phyloP scores from a whole-genome alignment of 116 monocot genomes.

The Cymodocea nodosa region DNA sequence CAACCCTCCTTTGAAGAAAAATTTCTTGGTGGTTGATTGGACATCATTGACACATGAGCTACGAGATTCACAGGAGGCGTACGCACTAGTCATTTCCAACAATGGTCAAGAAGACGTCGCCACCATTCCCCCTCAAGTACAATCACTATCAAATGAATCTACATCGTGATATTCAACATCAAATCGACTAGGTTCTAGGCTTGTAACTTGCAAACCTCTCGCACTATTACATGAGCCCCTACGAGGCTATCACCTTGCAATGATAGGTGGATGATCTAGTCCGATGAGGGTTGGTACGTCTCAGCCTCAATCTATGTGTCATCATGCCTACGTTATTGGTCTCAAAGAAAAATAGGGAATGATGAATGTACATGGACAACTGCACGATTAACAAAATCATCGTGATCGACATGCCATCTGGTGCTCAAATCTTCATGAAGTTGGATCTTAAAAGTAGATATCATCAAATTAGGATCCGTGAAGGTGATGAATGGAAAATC shows the following conservation, averaged over 20 bases:
- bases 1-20: too few species aligned
- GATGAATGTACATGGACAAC: neutral
- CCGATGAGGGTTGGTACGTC: neutral
- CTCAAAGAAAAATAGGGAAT: neutral
- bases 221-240: neutral
- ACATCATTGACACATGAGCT: too few species aligned
- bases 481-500: neutral
- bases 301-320: neutral
- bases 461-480: neutral
- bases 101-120: too few species aligned
- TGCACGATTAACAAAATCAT: neutral
- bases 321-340: neutral
- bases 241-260: neutral
- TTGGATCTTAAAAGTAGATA: neutral
- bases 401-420: neutral
- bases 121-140: too few species aligned
- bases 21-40: too few species aligned
- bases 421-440: neutral
- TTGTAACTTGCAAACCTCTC: neutral
- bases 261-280: neutral
- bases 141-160: too few species aligned
- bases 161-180: neutral
- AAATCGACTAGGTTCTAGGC: neutral
- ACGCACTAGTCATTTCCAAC: too few species aligned
- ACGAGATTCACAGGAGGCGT: too few species aligned